Conservation (phyloP, 169 alveolate species). For the Plasmodium malariae region DNA sequence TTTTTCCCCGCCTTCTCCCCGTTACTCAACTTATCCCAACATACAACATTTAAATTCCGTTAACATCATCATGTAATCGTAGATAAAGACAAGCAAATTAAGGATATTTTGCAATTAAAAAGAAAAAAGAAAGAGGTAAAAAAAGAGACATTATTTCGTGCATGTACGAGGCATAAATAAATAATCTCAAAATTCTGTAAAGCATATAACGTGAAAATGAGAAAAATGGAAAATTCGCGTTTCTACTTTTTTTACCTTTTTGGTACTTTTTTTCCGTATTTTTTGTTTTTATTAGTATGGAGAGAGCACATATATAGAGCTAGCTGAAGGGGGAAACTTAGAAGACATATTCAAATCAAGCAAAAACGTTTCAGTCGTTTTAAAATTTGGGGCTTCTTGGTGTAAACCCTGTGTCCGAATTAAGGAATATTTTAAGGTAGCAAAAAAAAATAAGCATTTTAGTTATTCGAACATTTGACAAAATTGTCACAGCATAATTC, state of each 20-base stretch:
- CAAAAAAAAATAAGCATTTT: not conserved
- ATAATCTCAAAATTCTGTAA: no score
- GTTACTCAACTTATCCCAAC: no score
- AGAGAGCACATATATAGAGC: constrained; percentile 22
- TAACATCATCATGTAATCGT: no score
- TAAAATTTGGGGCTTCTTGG: constrained; percentile 63
- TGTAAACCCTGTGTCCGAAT: constrained; percentile 65
- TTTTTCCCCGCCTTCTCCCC: not conserved
- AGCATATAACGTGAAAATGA: no score
- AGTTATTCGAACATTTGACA: no score
- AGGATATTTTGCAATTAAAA: constrained; percentile 23
- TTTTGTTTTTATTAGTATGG: constrained; percentile 5
- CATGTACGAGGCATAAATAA: no score
- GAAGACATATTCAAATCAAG: constrained; percentile 30
- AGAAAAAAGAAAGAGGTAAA: constrained; percentile 45
- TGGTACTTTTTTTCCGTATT: no score
- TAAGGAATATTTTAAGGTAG: constrained; percentile 44
- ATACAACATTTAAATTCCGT: no score
- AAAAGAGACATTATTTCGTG: not conserved
- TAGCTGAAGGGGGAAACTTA: constrained; percentile 11
- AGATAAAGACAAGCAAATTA: constrained; percentile 21
- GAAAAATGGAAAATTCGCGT: no score
- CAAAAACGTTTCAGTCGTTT: constrained; percentile 23
- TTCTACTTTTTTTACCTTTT: no score
- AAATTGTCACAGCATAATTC: no score